Conservation (phyloP, 768 basidiomycete species). For the Agrocybe chaxingu region DNA sequence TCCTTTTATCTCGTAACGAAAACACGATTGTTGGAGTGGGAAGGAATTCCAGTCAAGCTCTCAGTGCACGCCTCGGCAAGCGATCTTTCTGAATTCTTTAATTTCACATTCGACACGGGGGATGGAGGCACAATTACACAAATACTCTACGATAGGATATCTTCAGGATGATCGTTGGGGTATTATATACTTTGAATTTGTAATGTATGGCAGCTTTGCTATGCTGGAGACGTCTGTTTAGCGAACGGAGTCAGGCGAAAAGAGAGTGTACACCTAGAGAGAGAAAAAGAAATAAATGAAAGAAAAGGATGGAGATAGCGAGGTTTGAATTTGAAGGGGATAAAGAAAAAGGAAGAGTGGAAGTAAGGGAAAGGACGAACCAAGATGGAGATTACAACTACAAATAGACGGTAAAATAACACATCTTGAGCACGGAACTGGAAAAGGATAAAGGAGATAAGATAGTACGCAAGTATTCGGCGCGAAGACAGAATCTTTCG, state of each 20-base stretch:
- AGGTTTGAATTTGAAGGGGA: background rate
- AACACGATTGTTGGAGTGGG: background rate
- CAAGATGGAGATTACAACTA: slow-evolving; percentile 11
- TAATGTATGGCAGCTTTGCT: slow-evolving; percentile 10
- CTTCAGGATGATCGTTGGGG: slow-evolving; percentile 1
- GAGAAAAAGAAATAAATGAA: background rate
- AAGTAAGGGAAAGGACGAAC: background rate
- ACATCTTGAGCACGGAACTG: slow-evolving; percentile 1
- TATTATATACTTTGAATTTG: slow-evolving; percentile 22
- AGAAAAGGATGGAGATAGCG: background rate
- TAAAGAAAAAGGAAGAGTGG: background rate
- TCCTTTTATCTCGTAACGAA: too few species aligned
- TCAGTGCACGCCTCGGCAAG: background rate
- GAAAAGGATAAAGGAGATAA: slow-evolving; percentile 3
- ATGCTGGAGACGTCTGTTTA: background rate
- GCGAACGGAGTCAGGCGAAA: slow-evolving; percentile 4
- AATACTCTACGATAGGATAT: slow-evolving; percentile 16
- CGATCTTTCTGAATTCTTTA: slow-evolving; percentile 5
- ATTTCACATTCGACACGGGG: slow-evolving; percentile 4
- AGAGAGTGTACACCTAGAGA: slow-evolving; percentile 8
- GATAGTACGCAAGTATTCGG: background rate
- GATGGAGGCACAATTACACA: slow-evolving; percentile 11
- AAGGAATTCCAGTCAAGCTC: background rate
- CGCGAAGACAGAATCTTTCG: background rate
- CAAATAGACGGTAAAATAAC: slow-evolving; percentile 3